These are phyloP conservation scores for Chalciporus piperatoides DNA, from an alignment of 1,284 basidiomycete species.

Conservation along the genomic window DNA sequence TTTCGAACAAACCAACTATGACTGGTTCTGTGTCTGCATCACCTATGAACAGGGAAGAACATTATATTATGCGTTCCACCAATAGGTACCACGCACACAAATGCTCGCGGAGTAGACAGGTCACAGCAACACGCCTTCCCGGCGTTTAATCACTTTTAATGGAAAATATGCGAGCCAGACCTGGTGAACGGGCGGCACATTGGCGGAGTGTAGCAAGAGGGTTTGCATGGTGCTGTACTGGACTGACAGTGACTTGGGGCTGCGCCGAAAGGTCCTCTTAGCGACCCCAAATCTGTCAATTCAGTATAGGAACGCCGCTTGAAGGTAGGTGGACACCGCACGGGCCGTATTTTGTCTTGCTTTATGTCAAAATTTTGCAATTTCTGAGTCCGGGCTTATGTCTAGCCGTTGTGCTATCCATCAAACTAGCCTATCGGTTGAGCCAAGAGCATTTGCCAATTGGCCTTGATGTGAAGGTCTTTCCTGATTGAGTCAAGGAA, in stretches of 20 bases:
- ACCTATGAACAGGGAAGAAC: background rate
- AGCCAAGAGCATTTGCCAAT: background rate
- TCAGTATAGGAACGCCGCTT: slow-evolving; percentile 21
- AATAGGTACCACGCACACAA: slow-evolving; percentile 16
- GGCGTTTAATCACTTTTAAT: slow-evolving; percentile 11
- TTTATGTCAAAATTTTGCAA: slow-evolving; percentile 32
- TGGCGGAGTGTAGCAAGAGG: slow-evolving; percentile 3
- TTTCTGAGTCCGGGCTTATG: slow-evolving; percentile 12
- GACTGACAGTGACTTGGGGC: background rate
- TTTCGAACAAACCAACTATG: slow-evolving; percentile 18
- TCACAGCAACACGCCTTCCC: slow-evolving; percentile 21
- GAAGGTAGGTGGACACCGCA: slow-evolving; percentile 16
- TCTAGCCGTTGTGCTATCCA: background rate
- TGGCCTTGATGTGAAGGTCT: slow-evolving; percentile 1
- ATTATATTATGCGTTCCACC: slow-evolving; percentile 8
- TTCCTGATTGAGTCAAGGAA: background rate
- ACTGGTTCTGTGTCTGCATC: slow-evolving; percentile 1
- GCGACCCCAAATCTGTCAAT: slow-evolving; percentile 35
- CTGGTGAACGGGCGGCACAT: slow-evolving; percentile 14
- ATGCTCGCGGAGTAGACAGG: slow-evolving; percentile 14
- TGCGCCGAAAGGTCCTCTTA: background rate
- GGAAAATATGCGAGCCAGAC: slow-evolving; percentile 17
- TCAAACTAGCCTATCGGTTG: too few relatives aligned
- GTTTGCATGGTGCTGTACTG: slow-evolving; percentile 14
- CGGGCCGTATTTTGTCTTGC: background rate